Evolutionary conservation across 495 filamentous ascomycete genomes (phyloP).

Genomic region (Talaromyces nanjingensis): DNA sequence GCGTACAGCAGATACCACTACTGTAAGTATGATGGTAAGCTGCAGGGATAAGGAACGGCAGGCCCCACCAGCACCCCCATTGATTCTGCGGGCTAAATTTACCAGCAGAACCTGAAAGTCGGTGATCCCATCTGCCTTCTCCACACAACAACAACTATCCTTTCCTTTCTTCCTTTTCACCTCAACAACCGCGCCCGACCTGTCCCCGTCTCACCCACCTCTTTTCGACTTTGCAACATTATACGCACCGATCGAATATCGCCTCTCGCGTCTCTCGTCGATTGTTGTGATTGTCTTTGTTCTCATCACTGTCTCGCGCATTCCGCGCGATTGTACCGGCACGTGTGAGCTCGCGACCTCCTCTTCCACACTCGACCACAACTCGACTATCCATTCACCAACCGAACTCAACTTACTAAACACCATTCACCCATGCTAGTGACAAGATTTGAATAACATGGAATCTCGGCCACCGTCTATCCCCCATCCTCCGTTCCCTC

Average conservation of each 20-base stretch:
- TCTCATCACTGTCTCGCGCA: background rate
- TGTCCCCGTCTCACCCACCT: background rate
- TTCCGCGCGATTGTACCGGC: background rate
- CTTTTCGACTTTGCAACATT: background rate
- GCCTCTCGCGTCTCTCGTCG: background rate
- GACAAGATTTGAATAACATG: background rate
- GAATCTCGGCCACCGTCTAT: slow-evolving; percentile 4
- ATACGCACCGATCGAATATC: background rate
- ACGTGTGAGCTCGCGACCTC: slow-evolving; percentile 1
- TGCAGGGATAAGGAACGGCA: background rate
- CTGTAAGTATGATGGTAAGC: background rate
- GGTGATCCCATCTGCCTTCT: background rate
- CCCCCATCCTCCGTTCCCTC: slow-evolving; percentile 12
- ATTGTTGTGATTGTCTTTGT: background rate
- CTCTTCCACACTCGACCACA: background rate
- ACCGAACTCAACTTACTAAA: background rate
- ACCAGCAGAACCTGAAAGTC: background rate
- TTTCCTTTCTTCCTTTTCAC: background rate
- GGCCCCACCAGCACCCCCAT: slow-evolving; percentile 7
- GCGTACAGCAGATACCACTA: background rate
- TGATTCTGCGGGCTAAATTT: background rate
- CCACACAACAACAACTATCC: background rate
- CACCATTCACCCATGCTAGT: background rate
- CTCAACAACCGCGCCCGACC: background rate
- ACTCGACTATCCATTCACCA: background rate